Conservation (phyloP, 129 eudicot species). For the Saposhnikovia divaricata region DNA sequence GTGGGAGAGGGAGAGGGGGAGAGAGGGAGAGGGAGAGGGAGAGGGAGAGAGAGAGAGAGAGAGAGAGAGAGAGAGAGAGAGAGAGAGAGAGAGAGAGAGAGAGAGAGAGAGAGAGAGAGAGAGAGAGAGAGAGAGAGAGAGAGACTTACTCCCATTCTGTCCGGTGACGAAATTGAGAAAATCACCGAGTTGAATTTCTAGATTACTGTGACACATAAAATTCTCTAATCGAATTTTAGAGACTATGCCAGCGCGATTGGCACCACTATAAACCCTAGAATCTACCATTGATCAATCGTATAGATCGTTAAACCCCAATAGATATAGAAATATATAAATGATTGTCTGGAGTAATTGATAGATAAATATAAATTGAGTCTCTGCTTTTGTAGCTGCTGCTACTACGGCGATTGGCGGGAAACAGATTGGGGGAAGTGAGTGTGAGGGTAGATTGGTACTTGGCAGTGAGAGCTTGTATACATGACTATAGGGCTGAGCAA, state of each 20-base stretch:
- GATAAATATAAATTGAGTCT: no score
- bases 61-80: neutral
- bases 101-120: neutral
- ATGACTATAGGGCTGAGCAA: no score
- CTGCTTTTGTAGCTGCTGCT: neutral
- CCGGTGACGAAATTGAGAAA: conserved; percentile 88
- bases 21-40: neutral
- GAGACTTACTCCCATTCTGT: conserved; percentile 80
- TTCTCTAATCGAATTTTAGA: conserved; percentile 60
- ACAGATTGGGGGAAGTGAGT: neutral
- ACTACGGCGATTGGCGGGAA: neutral
- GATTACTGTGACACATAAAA: conserved; percentile 81
- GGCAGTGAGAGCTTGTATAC: no score
- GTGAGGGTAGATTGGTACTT: neutral
- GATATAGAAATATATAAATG: neutral
- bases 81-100: neutral
- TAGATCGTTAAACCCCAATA: neutral
- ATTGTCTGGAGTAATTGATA: neutral
- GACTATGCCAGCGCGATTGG: conserved; percentile 51
- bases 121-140: neutral
- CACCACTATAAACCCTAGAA: conserved; percentile 32
- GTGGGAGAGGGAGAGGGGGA: neutral
- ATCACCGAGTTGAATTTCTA: conserved; percentile 68
- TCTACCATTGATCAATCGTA: conserved; percentile 30
- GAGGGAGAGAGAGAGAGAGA: neutral